These are phyloP conservation scores for Raddia distichophylla DNA, from an alignment of 176 grass and related monocot genomes.

Conservation along the genomic window DNA sequence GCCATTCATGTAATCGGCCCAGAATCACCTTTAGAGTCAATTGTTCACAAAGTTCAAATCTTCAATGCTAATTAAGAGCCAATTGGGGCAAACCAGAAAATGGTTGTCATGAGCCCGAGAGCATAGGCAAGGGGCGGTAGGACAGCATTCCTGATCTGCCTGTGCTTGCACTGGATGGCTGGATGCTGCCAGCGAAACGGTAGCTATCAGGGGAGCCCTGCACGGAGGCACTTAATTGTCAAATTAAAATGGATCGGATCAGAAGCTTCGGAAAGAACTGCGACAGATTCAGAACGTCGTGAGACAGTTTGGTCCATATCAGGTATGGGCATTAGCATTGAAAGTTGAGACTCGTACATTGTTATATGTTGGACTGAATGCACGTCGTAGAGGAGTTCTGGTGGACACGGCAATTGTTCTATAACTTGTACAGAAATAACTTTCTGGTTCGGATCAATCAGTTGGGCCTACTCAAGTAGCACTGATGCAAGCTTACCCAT, in stretches of 20 bases:
- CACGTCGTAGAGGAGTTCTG: background rate
- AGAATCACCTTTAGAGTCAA: constrained; percentile 24
- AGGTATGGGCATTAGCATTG: no score
- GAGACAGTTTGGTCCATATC: background rate
- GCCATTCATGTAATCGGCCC: background rate
- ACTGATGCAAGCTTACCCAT: background rate
- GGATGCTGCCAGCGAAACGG: constrained; percentile 71
- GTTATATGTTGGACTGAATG: background rate
- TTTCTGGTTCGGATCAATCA: background rate
- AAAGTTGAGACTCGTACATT: no score
- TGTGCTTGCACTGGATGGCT: constrained; percentile 74
- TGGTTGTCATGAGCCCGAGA: constrained; percentile 36
- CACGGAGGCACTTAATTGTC: constrained; percentile 20
- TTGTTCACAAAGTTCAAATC: constrained; percentile 8
- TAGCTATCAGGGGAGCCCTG: constrained; percentile 76
- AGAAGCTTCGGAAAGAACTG: constrained; percentile 3
- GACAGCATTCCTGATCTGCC: constrained; percentile 81
- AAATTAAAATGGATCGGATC: background rate
- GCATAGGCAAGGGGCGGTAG: constrained; percentile 80
- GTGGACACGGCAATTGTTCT: background rate
- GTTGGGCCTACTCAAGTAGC: background rate
- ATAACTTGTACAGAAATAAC: background rate
- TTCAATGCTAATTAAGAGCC: background rate
- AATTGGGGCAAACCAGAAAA: constrained; percentile 21
- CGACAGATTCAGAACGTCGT: background rate